Base-by-base conservation (phyloP, 768 basidiomycete genomes). In the Sporobolomyces roseus region DNA sequence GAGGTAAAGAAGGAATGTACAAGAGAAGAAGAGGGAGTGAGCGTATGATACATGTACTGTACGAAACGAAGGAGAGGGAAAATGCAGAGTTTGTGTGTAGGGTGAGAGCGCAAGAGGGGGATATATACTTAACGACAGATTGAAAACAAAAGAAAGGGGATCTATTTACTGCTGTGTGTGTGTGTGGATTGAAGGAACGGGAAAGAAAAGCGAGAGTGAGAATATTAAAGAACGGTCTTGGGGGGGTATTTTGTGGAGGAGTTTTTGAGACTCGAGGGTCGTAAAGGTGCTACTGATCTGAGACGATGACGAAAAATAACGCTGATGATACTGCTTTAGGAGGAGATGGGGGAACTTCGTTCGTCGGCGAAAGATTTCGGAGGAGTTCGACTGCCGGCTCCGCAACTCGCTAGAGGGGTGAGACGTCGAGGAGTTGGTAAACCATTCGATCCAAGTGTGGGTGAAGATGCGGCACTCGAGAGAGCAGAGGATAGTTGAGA, bases 401-500 rank as follows among this genome's bases (percentile, higher is more conserved):
- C 58, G 21, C 58, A 60, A 17, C 45, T 60, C 14, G 21, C 45
- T 25, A 60, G 9, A 6, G 58, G 58, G 12, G 58, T 46, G 21
- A 60, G 19, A 9, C 58, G 58, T 21, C 58, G 58, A 46, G 58
- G 58, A 3, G 58, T 60, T 6, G 58, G 58, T 5, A 45, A 43
- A 8, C 58, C n/a, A n/a, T n/a, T n/a, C n/a, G n/a, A n/a, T n/a
- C n/a, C 58, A 45, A 60, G 58, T 2, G 58, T 60, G 27, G 58
- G 58, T 12, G 58, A 60, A 19, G 58, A 60, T 2, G 58, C 30
- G 2, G 58, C 58, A 16, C 43, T 46, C 43, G 58, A 60, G 5
- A 60, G 32, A 3, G 58, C 58, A 4, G 58, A 60, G 17, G 58
- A 60, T 21, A 60, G 43, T 19, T 43, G 23, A 13, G 58, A 60